Evolutionary conservation across 805 yeast species (phyloP), one percentile per base, ranked within the genome.

Genomic region (Saturnispora saitoi): DNA sequence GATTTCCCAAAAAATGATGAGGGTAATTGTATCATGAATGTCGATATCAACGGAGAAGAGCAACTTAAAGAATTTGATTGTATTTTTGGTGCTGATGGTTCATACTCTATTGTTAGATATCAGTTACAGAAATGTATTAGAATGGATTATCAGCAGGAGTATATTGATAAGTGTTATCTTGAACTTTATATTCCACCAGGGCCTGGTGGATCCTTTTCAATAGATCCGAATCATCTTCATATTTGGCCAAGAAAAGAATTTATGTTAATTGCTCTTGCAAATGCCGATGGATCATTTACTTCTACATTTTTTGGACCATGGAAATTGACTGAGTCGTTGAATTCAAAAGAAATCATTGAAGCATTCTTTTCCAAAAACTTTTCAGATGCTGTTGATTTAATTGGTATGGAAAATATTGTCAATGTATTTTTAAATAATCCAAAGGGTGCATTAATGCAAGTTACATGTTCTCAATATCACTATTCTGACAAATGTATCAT

Each of bases 201-300:
- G 3, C 59, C 65, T 2, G 57, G 59, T 4, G 65, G 54, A 34
- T 58, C 69, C 20, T 85, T 80, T 57, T 66, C 70, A 15, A 69
- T 85, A 20, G 78, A 80, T 54, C 81, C 89, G 7, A 80, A 86
- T 65, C 88, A 86, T 61, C 71, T 90, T 45, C 97, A 90, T 59
- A 86, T 90, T 42, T 90, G 97, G 97, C 97, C 97, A 4, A 71
- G 96, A 42, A 77, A 81, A 50, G 73, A 85, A 47, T 86, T 71
- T 61, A 90, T 90, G 97, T 73, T 90, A 56, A 90, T 90, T 58
- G 96, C 96, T 0, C 71, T 90, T 50, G 86, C 97, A 9, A 90
- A 90, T 56, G 64, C 68, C 22, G 95, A 86, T 61, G 93, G 91
- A 0, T 81, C 95, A 5, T 90, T 89, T 64, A 90, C 96, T 0